Evolutionary conservation across 2,329 filamentous ascomycete species (phyloP), one percentile per base, ranked within the genome.

Genomic region (Fusarium protoensiforme): DNA sequence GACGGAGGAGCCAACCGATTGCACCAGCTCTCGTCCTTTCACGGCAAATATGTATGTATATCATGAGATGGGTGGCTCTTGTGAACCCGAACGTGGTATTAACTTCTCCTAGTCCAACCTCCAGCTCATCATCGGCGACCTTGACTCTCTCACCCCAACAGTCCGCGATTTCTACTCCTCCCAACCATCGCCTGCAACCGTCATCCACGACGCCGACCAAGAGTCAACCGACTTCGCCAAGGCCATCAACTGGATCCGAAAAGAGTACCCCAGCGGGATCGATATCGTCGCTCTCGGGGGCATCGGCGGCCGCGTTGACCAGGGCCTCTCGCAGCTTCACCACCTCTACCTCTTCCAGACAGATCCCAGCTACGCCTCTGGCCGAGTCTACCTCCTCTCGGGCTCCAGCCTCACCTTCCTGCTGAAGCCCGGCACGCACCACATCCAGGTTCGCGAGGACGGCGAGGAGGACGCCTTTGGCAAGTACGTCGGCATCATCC

Each of bases 221-320:
- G 90, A 97, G 76, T 93, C 92, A 22, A 98, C 96, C 31, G 96
- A 99, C 81, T 98, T 98, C 77, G 92, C 89, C 76, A 99, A 99
- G 85, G 94, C 91, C 77, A 89, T 93, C 75, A 86, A 82, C 73
- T 92, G 88, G 82, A 87, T 91, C 71, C 88, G 87, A 56, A 75
- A 77, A 4, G 75, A 80, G 31, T 69, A 80, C 46, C 67, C 82
- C 7, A 33, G 70, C 24, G 73, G 78, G 1, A 79, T 88, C 58
- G 88, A 96, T 78, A 91, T 98, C n/a, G 86, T 98, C 14, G 91
- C 93, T 39, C 84, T 98, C 8, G 95, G 96, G 43, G 94, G 95
- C 2, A 88, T 98, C 1, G 94, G 94, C 48, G 96, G 96, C 8
- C 91, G 96, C 33, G 93, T 98, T 18, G 96, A 99, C 82, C 96